Percentiles rank a stretch among this genome's conserved stretches.
phyloP scores from a whole-genome alignment of 768 basidiomycete species.

The Suillus paluster region DNA sequence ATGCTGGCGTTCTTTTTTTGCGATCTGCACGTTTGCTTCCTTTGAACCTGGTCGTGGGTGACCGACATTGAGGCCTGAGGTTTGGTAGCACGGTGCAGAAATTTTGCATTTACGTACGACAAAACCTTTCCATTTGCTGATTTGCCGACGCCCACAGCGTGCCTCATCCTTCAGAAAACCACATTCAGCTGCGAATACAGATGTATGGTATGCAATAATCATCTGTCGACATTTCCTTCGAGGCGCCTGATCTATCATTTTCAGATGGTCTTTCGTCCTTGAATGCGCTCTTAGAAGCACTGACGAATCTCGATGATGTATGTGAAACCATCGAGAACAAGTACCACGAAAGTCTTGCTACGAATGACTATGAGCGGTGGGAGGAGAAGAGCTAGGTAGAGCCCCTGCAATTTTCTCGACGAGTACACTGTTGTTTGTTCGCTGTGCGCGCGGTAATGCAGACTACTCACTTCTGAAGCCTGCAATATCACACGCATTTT shows the following conservation, averaged over 20 bases:
- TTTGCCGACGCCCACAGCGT: slow-evolving; percentile 20
- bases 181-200: slow-evolving; percentile 97
- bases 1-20: background rate
- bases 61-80: background rate
- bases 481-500: background rate
- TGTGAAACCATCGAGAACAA: slow-evolving; percentile 71
- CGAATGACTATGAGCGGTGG: slow-evolving; percentile 66
- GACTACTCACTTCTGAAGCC: background rate
- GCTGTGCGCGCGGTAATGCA: background rate
- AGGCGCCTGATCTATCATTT: background rate
- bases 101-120: background rate
- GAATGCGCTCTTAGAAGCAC: slow-evolving; percentile 74
- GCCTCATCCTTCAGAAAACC: slow-evolving; percentile 96
- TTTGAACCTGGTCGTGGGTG: background rate
- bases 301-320: slow-evolving; percentile 77
- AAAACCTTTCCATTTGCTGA: background rate
- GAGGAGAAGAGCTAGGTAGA: slow-evolving; percentile 59
- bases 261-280: slow-evolving; percentile 88
- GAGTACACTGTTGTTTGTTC: background rate
- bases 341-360: slow-evolving; percentile 63
- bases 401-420: background rate
- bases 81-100: background rate
- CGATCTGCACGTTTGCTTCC: background rate
- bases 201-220: slow-evolving; percentile 84
- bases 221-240: background rate